Base-by-base conservation (phyloP, 345 rosid genomes). In the Hibiscus tridactylites region DNA sequence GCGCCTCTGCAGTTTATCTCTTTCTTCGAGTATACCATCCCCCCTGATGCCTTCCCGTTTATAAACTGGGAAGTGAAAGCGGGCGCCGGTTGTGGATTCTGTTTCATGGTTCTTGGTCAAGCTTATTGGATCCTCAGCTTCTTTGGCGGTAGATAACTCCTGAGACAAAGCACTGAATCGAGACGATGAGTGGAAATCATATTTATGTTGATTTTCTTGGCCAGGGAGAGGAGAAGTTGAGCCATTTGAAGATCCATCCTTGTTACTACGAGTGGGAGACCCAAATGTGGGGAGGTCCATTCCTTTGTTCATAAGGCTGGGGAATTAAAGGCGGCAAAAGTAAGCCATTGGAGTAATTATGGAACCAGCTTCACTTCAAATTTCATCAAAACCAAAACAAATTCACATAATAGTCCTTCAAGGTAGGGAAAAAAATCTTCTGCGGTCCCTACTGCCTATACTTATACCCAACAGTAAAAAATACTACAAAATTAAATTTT, bases 51-150 rank as follows among this genome's bases (percentile, higher is more conserved):
- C 82, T 54, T 90, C 96, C 98, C 98, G 91, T 79, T 88, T 94
- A 81, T 88, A 94, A 47, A 94, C 86, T 1, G 98, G 91, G 83
- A 94, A 94, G 78, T 91, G 97, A 82, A 90, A 91, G 13, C 81
- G 85, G 75, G 72, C 77, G 49, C 79, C 44, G 47, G 47, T 44
- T 44, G 11, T 10, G 47, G 47, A 9, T 44, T 75, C 82, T 46
- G 72, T 31, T 65, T 74, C 85, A 71, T 78, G 75, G 12, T 56
- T 10, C 61, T 21, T 56, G 29, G 61, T 56, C 10, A 11, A 9
- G 47, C 13, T 44, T 44, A 44, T 1, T 44, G 12, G 10, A 44
- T 44, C 47, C 47, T 9, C 3, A 9, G 12, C 75, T 2, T 79
- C 73, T 17, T 42, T 70, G 17, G 70, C 68, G 33, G 61, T 73